Evolutionary conservation across 495 filamentous ascomycete genomes (phyloP), one percentile per base, ranked within the genome.

Genomic region (Hypoxylon trugodes): DNA sequence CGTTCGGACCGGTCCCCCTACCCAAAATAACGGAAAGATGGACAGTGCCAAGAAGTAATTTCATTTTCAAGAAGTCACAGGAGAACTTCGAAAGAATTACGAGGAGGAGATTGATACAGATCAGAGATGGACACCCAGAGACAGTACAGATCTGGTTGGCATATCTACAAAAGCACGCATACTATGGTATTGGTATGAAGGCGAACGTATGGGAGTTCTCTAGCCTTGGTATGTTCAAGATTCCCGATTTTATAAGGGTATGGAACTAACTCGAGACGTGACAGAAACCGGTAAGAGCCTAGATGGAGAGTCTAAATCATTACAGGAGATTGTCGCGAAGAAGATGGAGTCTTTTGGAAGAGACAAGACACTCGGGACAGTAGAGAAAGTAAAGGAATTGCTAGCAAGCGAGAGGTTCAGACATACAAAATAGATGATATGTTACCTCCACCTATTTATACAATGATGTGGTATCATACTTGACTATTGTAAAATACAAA

Each of bases 101-200:
- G 13, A 73, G 92, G 58, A 85, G 95, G 47, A 81, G 95, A 19
- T 73, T 97, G 63, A 92, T 98, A 46, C 93, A 97, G 79, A 93
- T 98, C 72, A 88, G 91, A 69, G 95, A 98, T 75, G 96, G 93
- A 5, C 82, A 96, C 74, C 87, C 92, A 9, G 91, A 97, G 75
- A 86, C 84, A 3, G 92, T 98, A 30, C 87, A 95, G 74, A 69
- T 90, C 19, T 98, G 95, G 95, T 76, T 98, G 38, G 93, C 91
- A 9, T 98, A 95, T 61, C 73, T 98, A 62, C 85, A 87, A 73
- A 96, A 95, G 76, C 87, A 96, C 70, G 87, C 89, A 10, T 97
- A 94, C 72, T 90, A 96, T 71, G 95, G 96, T 6, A 87, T 98
- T 21, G 95, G 95, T 69, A 96, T 98, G 93, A 98, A 98, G 82